Evolutionary conservation across 129 eudicot genomes (phyloP), one percentile per base, ranked within the genome.

Genomic region (Chrysanthemum seticuspe): DNA sequence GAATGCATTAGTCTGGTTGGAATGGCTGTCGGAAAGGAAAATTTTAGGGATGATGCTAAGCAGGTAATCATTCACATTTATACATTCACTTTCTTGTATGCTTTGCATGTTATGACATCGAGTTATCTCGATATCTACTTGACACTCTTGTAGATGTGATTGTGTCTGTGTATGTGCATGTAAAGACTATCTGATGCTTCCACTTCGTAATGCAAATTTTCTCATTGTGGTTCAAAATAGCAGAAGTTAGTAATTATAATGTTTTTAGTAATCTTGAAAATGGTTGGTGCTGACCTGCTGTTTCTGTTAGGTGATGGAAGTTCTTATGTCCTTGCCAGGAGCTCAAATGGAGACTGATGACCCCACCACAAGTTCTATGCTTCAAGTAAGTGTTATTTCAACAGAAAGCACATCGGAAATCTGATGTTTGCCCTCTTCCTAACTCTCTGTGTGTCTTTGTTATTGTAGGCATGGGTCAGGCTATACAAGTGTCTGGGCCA

Each of bases 401-500:
- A 60, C 49, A 68, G 6, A 72, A 67, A 71, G 63, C 23, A 58
- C 58, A 11, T 64, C 55, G 3, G 31, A 27, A 34, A 27, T 70
- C 51, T 13, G 13, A 60, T 58, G 29, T 45, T 53, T 13, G 65
- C 23, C 29, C 18, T 67, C 11, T 4, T n/a, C 13, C 63, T 56
- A 59, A 36, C 64, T 29, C 11, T 74, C 3, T 27, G 31, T 27
- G 3, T 0, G 31, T 27, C 31, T 27, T 27, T 27, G 31, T 27
- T 27, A 3, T 4, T 51, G 11, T 75, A 95, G 99, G 99, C 99
- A 25, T 95, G 99, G 99, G 99, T 97, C 54, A 76, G 99, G 79
- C 97, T 95, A 70, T 95, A 97, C 99, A 95, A 95, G 90, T 95
- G 99, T 79, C 79, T 95, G 77, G 99, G 99, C 47, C 99, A 95